phyloP scores from a whole-genome alignment of 192 early-diverging fungal genomes.

The Coemansia biformis region DNA sequence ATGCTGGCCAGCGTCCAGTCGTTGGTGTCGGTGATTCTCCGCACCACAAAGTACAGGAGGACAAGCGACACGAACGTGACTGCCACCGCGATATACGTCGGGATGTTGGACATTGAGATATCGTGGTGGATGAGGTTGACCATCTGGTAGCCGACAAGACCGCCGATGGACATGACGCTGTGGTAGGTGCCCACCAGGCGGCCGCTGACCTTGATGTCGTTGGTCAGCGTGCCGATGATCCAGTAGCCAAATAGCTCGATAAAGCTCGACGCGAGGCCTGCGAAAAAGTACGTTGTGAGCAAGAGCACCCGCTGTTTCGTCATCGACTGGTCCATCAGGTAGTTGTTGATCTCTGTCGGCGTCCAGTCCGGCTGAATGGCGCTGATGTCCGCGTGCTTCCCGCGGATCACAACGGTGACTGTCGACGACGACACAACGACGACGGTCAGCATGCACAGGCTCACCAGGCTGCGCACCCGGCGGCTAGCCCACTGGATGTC shows the following conservation, averaged over 20 bases:
- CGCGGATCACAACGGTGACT: conserved; percentile 12
- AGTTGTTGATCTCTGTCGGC: conserved; percentile 1
- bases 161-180: conserved; percentile 33
- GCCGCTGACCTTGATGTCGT: conserved; percentile 34
- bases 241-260: conserved; percentile 43
- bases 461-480: conserved; percentile 15
- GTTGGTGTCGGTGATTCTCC: conserved; percentile 35
- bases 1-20: conserved; percentile 40
- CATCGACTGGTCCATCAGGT: conserved; percentile 11
- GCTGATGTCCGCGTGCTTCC: conserved; percentile 3
- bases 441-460: conserved; percentile 2
- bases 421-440: conserved; percentile 10
- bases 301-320: conserved; percentile 7
- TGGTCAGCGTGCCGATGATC: conserved; percentile 45
- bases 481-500: conserved; percentile 32
- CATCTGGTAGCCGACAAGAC: conserved; percentile 23
- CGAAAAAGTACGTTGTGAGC: conserved; percentile 29
- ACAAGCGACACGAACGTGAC: conserved; percentile 18
- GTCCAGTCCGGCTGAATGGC: conserved; percentile 9
- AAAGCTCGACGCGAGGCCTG: conserved; percentile 31
- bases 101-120: conserved; percentile 16
- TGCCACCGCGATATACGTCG: conserved; percentile 16
- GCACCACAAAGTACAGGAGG: conserved; percentile 22
- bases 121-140: conserved; percentile 11
- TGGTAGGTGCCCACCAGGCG: conserved; percentile 38